Percentiles rank a stretch among this genome's conserved stretches.
Conservation (phyloP, 208 protist genomes). For the Porcisia deanei region DNA sequence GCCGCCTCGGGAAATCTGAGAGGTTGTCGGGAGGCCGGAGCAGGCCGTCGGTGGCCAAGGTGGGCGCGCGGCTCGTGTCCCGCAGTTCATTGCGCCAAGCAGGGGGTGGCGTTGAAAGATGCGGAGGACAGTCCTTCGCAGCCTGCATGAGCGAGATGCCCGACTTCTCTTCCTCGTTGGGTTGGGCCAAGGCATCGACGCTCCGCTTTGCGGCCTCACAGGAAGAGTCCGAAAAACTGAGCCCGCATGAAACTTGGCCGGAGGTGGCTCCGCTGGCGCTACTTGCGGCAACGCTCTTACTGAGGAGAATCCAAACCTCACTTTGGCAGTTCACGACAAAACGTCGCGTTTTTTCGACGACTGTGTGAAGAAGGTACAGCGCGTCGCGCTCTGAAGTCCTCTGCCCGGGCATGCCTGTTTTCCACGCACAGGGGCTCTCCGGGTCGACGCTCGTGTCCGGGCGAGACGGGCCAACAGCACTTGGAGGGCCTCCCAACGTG, state of each 20-base stretch:
- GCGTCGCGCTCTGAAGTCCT: background rate
- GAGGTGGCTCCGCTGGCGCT: conserved; percentile 5
- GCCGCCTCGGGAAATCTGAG: background rate
- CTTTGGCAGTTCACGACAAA: conserved; percentile 1
- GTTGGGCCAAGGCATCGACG: background rate
- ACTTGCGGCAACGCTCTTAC: background rate
- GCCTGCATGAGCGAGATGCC: background rate
- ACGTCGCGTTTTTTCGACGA: conserved; percentile 16
- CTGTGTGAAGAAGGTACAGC: conserved; percentile 6
- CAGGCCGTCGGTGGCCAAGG: too few species aligned
- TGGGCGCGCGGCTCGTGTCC: background rate
- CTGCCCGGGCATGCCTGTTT: background rate
- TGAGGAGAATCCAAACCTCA: conserved; percentile 1
- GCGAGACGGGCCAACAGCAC: background rate
- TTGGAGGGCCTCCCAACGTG: background rate
- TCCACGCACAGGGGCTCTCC: background rate
- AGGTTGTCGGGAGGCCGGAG: background rate
- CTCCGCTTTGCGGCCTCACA: conserved; percentile 1
- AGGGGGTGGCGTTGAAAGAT: background rate
- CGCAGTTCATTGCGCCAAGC: background rate
- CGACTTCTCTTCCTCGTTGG: background rate
- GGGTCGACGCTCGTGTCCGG: background rate
- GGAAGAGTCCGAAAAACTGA: conserved; percentile 8
- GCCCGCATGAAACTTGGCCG: conserved; percentile 4
- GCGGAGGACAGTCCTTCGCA: background rate